These are phyloP conservation scores for Rhodomyrtus tomentosa DNA, from an alignment of 345 rosid species.

Conservation along the genomic window DNA sequence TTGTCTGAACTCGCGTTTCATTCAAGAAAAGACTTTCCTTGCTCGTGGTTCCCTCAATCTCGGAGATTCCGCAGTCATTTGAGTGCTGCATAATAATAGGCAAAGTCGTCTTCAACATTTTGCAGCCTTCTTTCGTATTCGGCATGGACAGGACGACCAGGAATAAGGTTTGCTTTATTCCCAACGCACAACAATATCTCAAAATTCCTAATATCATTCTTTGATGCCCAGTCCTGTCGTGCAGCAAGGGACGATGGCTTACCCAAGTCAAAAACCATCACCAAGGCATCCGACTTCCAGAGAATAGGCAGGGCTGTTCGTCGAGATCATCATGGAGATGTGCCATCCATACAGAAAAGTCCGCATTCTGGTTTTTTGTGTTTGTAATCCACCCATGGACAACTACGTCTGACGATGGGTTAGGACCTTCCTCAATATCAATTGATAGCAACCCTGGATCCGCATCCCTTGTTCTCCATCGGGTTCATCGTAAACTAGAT, in stretches of 20 bases:
- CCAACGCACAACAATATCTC: conserved; percentile 75
- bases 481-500: too few species aligned
- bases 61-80: conserved; percentile 53
- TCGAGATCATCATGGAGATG: conserved; percentile 54
- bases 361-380: conserved; percentile 83
- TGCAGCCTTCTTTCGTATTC: conserved; percentile 51
- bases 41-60: conserved; percentile 71
- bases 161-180: conserved; percentile 69
- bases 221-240: conserved; percentile 63
- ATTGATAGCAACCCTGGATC: conserved; percentile 59
- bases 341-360: conserved; percentile 61
- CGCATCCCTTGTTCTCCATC: too few species aligned
- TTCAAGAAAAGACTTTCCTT: too few species aligned
- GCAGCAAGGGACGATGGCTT: conserved; percentile 56
- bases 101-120: conserved; percentile 21
- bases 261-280: conserved; percentile 74
- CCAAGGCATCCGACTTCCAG: conserved; percentile 48
- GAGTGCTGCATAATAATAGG: conserved; percentile 16
- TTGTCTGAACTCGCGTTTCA: too few species aligned
- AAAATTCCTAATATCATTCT: conserved; percentile 37
- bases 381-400: conserved; percentile 58
- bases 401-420: conserved; percentile 26
- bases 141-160: conserved; percentile 70
- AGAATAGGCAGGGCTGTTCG: conserved; percentile 23
- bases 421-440: conserved; percentile 51